Evolutionary conservation across 306 rosid genomes (phyloP), one percentile per base, ranked within the genome.

Genomic region (Ammopiptanthus mongolicus): DNA sequence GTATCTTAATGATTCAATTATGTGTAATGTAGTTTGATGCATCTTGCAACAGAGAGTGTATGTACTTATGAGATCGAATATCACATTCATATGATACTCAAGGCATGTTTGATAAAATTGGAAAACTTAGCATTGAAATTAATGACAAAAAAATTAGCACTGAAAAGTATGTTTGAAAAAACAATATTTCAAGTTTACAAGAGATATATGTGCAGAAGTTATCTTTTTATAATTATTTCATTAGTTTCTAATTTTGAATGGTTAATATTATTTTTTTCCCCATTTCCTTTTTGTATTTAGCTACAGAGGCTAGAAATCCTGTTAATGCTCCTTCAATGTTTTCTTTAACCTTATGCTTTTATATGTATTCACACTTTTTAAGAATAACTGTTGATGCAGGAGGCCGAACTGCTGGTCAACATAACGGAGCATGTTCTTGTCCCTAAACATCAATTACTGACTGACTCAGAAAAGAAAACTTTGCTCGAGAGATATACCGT

Each of bases 351-450:
- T 5, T 17, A 11, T 12, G 66, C 17, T n/a, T 53, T 68, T 19
- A 15, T 46, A 42, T 14, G 8, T 56, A 21, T 42, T 65, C 71
- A n/a, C 56, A 12, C 18, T 25, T 3, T 59, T 29, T 33, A 29
- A 50, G 69, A 44, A 31, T 41, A 9, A 65, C 17, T 44, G 22
- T 56, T 73, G 69, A 15, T 77, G 39, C 86, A 94, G 98, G 97
- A 94, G 77, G 83, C 89, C 8, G 98, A 94, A 56, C 80, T 94
- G 64, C 67, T 88, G 78, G 79, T 88, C 12, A 94, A 94, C 81
- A 78, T 94, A 4, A 90, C 78, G 59, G 87, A 80, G 36, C 96
- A 91, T 19, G 90, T 82, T 69, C 89, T 84, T 67, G 87, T 87
- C 77, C 96, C 92, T 15, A 86, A 86, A 84, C 92, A 90, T 76